Evolutionary conservation across 306 rosid species (phyloP).

Genomic region (Cicer yamashitae): DNA sequence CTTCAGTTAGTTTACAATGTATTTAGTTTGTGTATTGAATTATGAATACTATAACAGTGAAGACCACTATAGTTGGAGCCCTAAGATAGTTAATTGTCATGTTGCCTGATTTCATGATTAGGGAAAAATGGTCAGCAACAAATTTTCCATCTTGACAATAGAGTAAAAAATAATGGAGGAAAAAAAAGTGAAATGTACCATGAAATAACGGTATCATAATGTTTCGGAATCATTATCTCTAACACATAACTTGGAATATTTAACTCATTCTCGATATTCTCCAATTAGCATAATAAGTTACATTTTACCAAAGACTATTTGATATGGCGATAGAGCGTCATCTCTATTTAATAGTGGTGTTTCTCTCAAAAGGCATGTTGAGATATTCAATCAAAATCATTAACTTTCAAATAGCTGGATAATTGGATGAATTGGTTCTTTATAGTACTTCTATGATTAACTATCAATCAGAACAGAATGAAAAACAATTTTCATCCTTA

Average conservation of each 20-base stretch:
- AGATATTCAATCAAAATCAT: neutral
- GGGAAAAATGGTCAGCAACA: neutral
- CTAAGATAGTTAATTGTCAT: neutral
- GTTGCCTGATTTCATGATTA: neutral
- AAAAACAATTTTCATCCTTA: neutral
- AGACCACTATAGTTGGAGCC: neutral
- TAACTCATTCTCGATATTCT: neutral
- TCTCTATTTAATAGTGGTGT: no score
- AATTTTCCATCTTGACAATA: neutral
- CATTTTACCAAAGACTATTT: neutral
- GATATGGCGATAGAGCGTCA: neutral
- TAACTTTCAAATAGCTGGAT: slow-evolving; percentile 10
- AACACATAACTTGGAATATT: slow-evolving; percentile 12
- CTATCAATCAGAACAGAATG: slow-evolving; percentile 3
- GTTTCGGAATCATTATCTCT: no score
- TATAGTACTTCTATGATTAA: neutral
- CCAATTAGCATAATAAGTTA: neutral
- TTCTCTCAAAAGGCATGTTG: neutral
- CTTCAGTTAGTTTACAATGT: neutral
- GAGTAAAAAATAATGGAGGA: neutral
- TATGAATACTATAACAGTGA: neutral
- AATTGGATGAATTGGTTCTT: slow-evolving; percentile 9
- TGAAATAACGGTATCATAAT: neutral
- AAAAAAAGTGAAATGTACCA: neutral
- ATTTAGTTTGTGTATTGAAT: neutral